Percentiles rank a stretch among this genome's conserved stretches.
Conservation (phyloP, 371 early-diverging fungal genomes). For the Mortierella polycephala region DNA sequence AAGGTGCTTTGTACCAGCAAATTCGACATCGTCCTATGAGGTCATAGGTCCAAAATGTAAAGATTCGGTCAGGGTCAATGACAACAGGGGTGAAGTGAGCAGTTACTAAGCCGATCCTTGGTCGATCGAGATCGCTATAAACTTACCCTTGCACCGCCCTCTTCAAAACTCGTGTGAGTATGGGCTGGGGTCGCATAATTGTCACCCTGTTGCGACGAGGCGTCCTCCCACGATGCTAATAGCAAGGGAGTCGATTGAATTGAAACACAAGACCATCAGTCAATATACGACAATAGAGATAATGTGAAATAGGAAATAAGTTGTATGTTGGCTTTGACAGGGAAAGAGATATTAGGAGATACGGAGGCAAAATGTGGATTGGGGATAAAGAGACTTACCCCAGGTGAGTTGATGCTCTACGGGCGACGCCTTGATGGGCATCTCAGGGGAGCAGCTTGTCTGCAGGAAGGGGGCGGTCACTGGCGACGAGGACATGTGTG, state of each 20-base stretch:
- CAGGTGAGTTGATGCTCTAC: conserved; percentile 44
- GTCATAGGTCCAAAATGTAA: too few relatives aligned
- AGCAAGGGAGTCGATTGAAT: background rate
- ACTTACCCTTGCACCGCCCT: conserved; percentile 30
- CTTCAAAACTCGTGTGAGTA: conserved; percentile 42
- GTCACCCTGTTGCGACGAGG: conserved; percentile 20
- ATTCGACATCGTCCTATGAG: conserved; percentile 30
- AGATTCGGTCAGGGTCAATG: too few relatives aligned
- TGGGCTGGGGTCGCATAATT: conserved; percentile 42
- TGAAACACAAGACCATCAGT: background rate
- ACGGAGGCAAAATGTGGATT: conserved; percentile 1
- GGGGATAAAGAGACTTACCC: conserved; percentile 21
- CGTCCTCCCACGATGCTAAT: conserved; percentile 43
- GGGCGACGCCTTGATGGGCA: conserved; percentile 46
- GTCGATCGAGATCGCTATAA: background rate
- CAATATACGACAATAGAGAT: background rate
- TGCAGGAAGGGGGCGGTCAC: conserved; percentile 17
- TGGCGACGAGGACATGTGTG: conserved; percentile 14
- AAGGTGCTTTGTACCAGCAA: conserved; percentile 26
- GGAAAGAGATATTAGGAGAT: background rate
- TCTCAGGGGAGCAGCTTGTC: conserved; percentile 37
- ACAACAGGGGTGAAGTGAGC: too few relatives aligned
- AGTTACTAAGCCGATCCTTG: too few relatives aligned
- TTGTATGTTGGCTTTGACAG: background rate
- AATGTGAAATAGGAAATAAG: background rate